Conservation (phyloP, 2,329 filamentous ascomycete genomes). For the Sarocladium kiliense region DNA sequence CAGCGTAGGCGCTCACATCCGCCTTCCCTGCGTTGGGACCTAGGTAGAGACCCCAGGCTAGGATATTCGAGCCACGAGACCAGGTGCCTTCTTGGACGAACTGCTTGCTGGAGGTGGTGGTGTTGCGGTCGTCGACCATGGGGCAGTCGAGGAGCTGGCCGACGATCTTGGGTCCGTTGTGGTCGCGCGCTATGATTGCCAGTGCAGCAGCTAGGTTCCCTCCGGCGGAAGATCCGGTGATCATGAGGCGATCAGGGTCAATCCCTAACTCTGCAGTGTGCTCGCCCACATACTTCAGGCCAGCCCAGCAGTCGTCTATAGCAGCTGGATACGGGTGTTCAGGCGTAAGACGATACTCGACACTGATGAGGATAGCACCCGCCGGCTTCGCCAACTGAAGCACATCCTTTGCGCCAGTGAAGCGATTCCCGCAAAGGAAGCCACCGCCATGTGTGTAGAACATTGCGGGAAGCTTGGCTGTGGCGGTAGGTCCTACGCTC, state of each 20-base stretch:
- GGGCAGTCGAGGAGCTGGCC: slow-evolving; percentile 38
- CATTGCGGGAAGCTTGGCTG: slow-evolving; percentile 13
- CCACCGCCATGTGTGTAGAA: slow-evolving; percentile 19
- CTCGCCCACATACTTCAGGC: slow-evolving; percentile 28
- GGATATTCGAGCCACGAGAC: slow-evolving; percentile 30
- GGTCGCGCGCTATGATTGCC: slow-evolving; percentile 31
- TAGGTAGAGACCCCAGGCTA: slow-evolving; percentile 35
- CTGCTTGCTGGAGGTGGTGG: slow-evolving; percentile 24
- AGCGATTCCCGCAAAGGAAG: slow-evolving; percentile 18
- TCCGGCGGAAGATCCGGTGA: slow-evolving; percentile 38
- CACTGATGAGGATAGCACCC: slow-evolving; percentile 17
- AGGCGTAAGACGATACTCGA: slow-evolving; percentile 22
- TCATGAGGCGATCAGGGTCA: slow-evolving; percentile 31
- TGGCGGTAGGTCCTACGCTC: not conserved
- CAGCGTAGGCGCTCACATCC: slow-evolving; percentile 27
- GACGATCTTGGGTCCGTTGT: slow-evolving; percentile 25
- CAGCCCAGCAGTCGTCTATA: slow-evolving; percentile 21
- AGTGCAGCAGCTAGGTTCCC: slow-evolving; percentile 34
- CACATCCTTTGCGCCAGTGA: slow-evolving; percentile 16
- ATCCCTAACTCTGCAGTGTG: slow-evolving; percentile 34
- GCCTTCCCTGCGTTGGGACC: slow-evolving; percentile 27
- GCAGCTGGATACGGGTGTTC: slow-evolving; percentile 17
- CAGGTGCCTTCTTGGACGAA: slow-evolving; percentile 29
- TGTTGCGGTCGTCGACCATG: slow-evolving; percentile 40
- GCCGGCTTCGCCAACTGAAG: slow-evolving; percentile 14